Conservation (phyloP, 768 basidiomycete species). For the Mycena leptocephala region DNA sequence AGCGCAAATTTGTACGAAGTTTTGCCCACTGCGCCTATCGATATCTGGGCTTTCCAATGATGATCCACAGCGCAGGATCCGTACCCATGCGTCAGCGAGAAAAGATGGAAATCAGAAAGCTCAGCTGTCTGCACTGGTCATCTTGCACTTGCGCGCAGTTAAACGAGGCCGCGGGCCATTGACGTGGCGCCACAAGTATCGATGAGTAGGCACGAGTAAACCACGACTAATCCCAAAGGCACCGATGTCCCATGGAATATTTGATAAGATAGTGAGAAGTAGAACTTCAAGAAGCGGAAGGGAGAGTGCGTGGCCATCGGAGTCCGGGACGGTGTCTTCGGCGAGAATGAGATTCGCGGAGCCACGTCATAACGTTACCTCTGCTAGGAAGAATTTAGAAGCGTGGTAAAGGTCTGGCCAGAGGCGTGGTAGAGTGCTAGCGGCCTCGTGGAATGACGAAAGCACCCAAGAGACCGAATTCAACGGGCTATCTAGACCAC, state of each 20-base stretch:
- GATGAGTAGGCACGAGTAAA: not conserved
- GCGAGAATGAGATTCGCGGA: not conserved
- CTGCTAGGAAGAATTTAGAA: not conserved
- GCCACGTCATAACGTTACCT: constrained; percentile 1
- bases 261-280: constrained; percentile 1
- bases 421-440: not conserved
- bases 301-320: constrained; percentile 13
- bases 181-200: not conserved
- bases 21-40: not conserved
- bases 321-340: not conserved
- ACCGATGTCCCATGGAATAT: not conserved
- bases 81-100: too few species aligned
- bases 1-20: not conserved
- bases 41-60: not conserved
- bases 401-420: not conserved
- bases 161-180: constrained; percentile 1
- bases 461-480: constrained; percentile 7
- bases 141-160: not conserved
- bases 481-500: not conserved
- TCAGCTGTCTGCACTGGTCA: too few species aligned
- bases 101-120: too few species aligned
- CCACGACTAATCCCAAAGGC: constrained; percentile 2
- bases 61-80: too few species aligned
- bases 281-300: not conserved
- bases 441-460: not conserved